Conservation (phyloP, 768 basidiomycete genomes). For the Pleurotus sapidus region DNA sequence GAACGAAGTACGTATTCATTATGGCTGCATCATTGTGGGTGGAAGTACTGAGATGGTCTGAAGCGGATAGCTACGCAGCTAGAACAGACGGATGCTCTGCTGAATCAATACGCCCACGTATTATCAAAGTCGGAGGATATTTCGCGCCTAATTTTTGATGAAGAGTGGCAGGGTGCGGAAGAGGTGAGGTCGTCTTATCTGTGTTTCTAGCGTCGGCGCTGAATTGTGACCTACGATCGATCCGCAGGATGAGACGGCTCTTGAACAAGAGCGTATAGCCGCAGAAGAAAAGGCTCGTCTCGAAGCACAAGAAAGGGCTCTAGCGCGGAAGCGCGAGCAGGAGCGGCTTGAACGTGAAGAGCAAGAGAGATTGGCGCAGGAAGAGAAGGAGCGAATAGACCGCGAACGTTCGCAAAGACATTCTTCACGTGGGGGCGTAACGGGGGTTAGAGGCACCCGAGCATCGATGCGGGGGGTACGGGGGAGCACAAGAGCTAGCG, state of each 20-base stretch:
- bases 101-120: conserved; percentile 73
- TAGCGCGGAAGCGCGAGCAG: conserved; percentile 33
- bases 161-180: conserved; percentile 73
- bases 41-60: background rate
- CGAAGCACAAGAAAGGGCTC: conserved; percentile 45
- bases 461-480: conserved; percentile 56
- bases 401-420: conserved; percentile 38
- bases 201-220: background rate
- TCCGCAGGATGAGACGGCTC: conserved; percentile 54
- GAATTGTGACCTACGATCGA: background rate
- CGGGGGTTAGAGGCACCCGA: conserved; percentile 72
- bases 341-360: conserved; percentile 53
- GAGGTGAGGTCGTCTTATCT: conserved; percentile 41
- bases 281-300: conserved; percentile 35
- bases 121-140: conserved; percentile 69
- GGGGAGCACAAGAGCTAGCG: conserved; percentile 16
- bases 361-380: conserved; percentile 37
- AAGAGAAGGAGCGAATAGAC: conserved; percentile 39
- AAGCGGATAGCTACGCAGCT: conserved; percentile 68
- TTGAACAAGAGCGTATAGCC: conserved; percentile 49
- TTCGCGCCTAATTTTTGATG: conserved; percentile 70
- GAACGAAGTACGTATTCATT: conserved; percentile 54
- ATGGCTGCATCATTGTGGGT: too few species aligned
- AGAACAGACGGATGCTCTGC: conserved; percentile 66
- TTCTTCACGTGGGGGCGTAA: conserved; percentile 49